phyloP scores from a whole-genome alignment of 75 land plant species.

The Chamaecyparis obtusa region DNA sequence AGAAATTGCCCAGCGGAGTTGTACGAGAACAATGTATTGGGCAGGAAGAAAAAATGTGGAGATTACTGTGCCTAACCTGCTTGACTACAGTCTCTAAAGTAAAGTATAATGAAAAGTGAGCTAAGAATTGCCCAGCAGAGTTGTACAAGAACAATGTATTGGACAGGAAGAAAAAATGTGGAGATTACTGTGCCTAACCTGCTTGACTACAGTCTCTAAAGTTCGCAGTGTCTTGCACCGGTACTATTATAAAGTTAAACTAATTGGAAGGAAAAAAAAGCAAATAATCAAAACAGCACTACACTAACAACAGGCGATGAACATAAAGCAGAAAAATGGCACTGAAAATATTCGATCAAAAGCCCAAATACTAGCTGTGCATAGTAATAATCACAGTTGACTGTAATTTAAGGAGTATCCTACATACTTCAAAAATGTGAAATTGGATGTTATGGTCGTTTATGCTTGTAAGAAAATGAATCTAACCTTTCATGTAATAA shows the following conservation, averaged over 20 bases:
- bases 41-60: neutral
- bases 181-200: neutral
- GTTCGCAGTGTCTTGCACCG: neutral
- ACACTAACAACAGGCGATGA: neutral
- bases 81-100: neutral
- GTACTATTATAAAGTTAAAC: neutral
- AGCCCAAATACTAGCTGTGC: neutral
- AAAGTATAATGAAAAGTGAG: no score
- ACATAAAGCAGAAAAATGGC: neutral
- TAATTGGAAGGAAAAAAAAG: neutral
- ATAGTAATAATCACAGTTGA: neutral
- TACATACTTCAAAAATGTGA: neutral
- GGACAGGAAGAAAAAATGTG: neutral
- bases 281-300: neutral
- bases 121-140: neutral
- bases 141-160: neutral
- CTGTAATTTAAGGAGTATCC: neutral
- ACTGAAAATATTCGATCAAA: neutral
- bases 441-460: neutral
- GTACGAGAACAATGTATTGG: neutral
- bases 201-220: neutral
- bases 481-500: neutral
- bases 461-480: neutral
- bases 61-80: neutral
- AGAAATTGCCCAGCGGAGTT: neutral